Percentiles rank a stretch among this genome's conserved stretches.
phyloP scores from a whole-genome alignment of 2,329 filamentous ascomycete species.

The Sordariomycetes sp. region DNA sequence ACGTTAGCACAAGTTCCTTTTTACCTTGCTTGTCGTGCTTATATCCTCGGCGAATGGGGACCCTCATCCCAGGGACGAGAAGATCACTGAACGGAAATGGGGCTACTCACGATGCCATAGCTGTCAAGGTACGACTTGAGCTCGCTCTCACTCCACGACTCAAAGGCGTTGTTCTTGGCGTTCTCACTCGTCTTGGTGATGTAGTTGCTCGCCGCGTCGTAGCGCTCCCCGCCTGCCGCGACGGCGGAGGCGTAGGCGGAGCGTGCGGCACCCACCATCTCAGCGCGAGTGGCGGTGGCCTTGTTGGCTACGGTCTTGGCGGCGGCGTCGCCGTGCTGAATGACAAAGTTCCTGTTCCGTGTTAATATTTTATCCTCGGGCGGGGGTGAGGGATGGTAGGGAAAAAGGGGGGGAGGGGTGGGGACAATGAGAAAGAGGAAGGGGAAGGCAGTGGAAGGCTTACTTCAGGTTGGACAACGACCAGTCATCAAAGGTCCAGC shows the following conservation, averaged over 20 bases:
- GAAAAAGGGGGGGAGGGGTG: background rate
- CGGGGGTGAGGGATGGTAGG: background rate
- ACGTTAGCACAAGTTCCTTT: background rate
- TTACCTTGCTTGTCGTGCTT: too few relatives aligned
- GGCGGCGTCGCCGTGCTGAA: slow-evolving; percentile 34
- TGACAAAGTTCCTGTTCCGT: slow-evolving; percentile 34
- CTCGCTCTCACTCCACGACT: slow-evolving; percentile 60
- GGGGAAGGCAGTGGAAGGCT: background rate
- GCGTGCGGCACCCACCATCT: slow-evolving; percentile 53
- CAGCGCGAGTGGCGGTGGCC: slow-evolving; percentile 55
- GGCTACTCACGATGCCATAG: slow-evolving; percentile 43
- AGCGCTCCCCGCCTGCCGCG: slow-evolving; percentile 39
- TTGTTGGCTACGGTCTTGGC: slow-evolving; percentile 48
- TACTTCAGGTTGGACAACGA: slow-evolving; percentile 48
- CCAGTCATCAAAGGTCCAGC: slow-evolving; percentile 67
- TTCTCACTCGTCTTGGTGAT: slow-evolving; percentile 50
- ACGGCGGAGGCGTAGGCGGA: slow-evolving; percentile 47
- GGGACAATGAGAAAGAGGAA: too few relatives aligned
- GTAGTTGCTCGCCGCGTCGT: slow-evolving; percentile 59
- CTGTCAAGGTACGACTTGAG: slow-evolving; percentile 70
- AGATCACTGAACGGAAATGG: slow-evolving; percentile 1
- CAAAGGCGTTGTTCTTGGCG: slow-evolving; percentile 54
- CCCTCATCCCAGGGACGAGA: slow-evolving; percentile 9
- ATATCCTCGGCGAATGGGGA: too few relatives aligned
- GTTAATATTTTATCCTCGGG: background rate